These are phyloP conservation scores for Neostapfia colusana DNA, from an alignment of 176 grass and related monocot genomes.

Conservation along the genomic window DNA sequence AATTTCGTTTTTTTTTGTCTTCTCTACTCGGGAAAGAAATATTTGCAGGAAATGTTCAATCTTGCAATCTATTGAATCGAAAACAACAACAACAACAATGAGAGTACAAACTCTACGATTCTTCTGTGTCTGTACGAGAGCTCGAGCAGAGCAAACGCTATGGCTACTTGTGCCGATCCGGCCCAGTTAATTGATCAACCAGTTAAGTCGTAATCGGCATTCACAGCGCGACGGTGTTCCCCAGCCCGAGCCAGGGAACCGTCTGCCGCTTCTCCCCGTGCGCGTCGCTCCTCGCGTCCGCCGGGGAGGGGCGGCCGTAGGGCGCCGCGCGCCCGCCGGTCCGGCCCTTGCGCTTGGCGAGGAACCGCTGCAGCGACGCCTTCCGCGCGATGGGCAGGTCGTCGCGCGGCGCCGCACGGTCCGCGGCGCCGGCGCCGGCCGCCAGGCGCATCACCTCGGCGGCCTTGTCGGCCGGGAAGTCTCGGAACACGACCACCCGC, in stretches of 20 bases:
- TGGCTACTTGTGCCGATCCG: background rate
- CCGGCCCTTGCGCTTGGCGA: constrained; percentile 90
- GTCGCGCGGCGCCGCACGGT: constrained; percentile 18
- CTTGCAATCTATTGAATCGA: background rate
- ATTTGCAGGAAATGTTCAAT: background rate
- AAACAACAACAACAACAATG: background rate
- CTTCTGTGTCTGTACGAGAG: background rate
- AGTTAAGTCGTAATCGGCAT: too few species aligned
- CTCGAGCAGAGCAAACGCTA: constrained; percentile 1
- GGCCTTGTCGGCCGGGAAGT: constrained; percentile 69
- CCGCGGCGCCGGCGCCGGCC: background rate
- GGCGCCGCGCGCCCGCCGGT: constrained; percentile 41
- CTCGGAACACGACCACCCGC: constrained; percentile 62
- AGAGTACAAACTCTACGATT: constrained; percentile 20
- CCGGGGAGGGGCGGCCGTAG: constrained; percentile 32
- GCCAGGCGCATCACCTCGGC: constrained; percentile 59
- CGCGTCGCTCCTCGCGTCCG: background rate
- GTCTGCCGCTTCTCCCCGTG: background rate
- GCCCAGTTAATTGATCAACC: background rate
- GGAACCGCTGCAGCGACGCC: constrained; percentile 83
- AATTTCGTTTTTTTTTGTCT: too few species aligned
- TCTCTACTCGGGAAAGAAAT: too few species aligned
- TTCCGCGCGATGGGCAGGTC: constrained; percentile 83
- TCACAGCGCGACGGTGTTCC: constrained; percentile 36
- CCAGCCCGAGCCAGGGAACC: constrained; percentile 35